Base-by-base conservation (phyloP, 2,329 filamentous ascomycete genomes). In the Pseudogymnoascus sp. region DNA sequence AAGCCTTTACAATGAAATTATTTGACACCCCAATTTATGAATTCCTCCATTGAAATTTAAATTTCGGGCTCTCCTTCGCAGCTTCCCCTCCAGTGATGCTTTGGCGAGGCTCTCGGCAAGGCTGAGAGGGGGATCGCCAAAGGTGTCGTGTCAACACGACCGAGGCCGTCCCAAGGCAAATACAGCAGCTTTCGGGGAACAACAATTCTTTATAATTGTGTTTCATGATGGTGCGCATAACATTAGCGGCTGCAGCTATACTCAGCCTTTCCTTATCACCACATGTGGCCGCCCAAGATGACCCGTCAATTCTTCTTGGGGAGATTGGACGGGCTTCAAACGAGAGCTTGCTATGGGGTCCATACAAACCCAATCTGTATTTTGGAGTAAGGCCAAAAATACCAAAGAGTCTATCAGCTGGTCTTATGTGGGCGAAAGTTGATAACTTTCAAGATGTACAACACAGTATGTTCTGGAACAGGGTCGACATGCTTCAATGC, bases 331-430 rank as follows among this genome's bases (percentile, higher is more conserved):
- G 71, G 26, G 66, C 67, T 23, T 85, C 84, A 72, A 96, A 97
- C 76, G 83, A 96, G 72, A 93, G 89, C 72, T 81, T 99, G 70
- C 82, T 97, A 79, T 99, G 95, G 95, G 95, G 95, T 0, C 91
- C 95, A 1, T 99, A 97, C 78, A 86, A 91, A 69, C 89, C 93
- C 0, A 97, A 97, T 72, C 77, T 97, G 50, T 97, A 97, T 77
- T 97, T 97, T 79, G 93, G 93, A 1, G 84, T 96, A 36, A 84
- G 91, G 19, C 91, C 93, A 53, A 84, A 92, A 64, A 81, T 93
- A 60, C 89, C 93, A 0, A 87, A 93, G 73, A 93, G 90, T 70
- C 75, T 97, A 68, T 86, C 88, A 76, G 87, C 90, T 1, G 92
- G 90, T 1, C 79, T 99, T 73, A 85, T 97, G 79, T 99, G 95